A percentile compares a stretch with the other conserved stretches of the same genome.
Evolutionary conservation across 2,329 filamentous ascomycete species (phyloP).

Genomic region (Exophiala xenobiotica): DNA sequence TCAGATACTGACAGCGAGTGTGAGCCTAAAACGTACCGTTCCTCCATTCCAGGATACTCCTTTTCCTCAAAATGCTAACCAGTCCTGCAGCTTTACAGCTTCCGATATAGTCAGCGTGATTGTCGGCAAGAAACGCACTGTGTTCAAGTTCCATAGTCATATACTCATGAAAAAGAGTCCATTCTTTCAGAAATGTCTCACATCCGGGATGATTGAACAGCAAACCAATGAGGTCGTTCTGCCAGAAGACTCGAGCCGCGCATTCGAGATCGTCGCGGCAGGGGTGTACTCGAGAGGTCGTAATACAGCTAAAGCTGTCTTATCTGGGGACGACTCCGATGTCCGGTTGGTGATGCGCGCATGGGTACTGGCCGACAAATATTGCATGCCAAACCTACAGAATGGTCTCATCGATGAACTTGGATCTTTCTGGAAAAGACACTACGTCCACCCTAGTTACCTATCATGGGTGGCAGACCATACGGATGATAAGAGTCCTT

Average conservation of each 20-base stretch:
- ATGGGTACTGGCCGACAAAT: background rate
- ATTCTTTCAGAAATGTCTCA: background rate
- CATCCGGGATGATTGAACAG: background rate
- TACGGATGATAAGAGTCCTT: background rate
- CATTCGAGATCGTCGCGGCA: background rate
- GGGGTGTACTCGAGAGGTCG: background rate
- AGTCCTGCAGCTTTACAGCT: background rate
- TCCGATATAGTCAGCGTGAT: background rate
- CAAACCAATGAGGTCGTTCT: background rate
- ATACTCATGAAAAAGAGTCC: background rate
- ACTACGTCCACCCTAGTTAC: background rate
- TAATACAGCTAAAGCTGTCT: too few species aligned
- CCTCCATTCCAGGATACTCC: background rate
- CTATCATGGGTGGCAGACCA: background rate
- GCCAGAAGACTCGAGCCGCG: background rate
- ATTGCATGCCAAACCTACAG: background rate
- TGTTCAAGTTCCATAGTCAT: background rate
- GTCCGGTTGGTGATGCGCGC: background rate
- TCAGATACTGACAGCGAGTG: background rate
- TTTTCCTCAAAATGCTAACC: background rate
- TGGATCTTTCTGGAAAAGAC: background rate
- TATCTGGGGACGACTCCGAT: background rate
- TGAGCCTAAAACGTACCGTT: background rate
- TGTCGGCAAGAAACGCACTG: background rate
- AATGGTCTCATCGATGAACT: background rate